phyloP scores from a whole-genome alignment of 2,329 filamentous ascomycete genomes.

The Apiospora marii region DNA sequence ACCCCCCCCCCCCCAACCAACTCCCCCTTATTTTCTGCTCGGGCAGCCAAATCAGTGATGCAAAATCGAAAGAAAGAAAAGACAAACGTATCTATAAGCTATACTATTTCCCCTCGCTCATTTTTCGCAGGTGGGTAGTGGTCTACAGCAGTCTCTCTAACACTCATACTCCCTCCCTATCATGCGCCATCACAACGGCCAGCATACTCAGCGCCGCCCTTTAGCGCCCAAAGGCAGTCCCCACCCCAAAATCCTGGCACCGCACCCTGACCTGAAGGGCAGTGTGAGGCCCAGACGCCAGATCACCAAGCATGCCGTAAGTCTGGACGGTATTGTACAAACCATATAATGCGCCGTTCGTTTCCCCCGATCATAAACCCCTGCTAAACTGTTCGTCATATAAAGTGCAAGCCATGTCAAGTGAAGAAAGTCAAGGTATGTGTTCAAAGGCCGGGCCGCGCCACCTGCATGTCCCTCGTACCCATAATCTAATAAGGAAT shows the following conservation, averaged over 20 bases:
- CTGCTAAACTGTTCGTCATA: not conserved
- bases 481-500: not conserved
- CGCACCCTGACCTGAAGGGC: not conserved
- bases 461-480: not conserved
- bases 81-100: not conserved
- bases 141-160: not conserved
- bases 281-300: constrained; percentile 11
- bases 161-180: not conserved
- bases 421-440: constrained; percentile 22
- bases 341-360: not conserved
- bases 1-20: no score
- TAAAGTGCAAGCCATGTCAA: constrained; percentile 19
- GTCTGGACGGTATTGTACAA: not conserved
- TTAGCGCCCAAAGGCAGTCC: constrained; percentile 1
- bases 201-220: not conserved
- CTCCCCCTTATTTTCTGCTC: not conserved
- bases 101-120: not conserved
- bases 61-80: no score
- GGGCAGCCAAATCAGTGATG: not conserved
- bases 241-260: not conserved
- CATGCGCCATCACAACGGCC: not conserved
- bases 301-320: constrained; percentile 21
- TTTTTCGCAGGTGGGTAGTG: no score
- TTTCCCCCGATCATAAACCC: not conserved
- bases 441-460: not conserved